Conservation (phyloP, 345 rosid genomes). For the Citrus maxima region DNA sequence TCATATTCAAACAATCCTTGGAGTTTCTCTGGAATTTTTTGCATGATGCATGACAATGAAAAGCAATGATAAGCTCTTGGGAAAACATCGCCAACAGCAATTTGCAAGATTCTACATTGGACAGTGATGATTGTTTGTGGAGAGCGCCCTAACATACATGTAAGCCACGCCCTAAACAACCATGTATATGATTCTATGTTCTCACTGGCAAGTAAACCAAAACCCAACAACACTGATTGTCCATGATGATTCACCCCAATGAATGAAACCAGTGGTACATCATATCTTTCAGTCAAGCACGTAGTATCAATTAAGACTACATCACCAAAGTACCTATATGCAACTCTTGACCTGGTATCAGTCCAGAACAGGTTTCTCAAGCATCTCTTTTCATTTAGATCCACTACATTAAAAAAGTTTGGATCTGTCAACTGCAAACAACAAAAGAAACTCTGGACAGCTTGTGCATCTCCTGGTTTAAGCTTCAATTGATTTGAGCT, state of each 20-base stretch:
- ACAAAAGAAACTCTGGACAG: constrained; percentile 41
- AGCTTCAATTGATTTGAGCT: constrained; percentile 38
- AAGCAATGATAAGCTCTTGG: constrained; percentile 53
- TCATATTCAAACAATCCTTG: constrained; percentile 32
- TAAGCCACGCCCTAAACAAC: constrained; percentile 62
- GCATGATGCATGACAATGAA: constrained; percentile 30
- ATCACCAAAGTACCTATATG: constrained; percentile 20
- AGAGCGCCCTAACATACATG: constrained; percentile 50
- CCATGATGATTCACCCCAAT: constrained; percentile 59
- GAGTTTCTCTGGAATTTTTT: constrained; percentile 35
- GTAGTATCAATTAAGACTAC: constrained; percentile 43
- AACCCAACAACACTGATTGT: constrained; percentile 44
- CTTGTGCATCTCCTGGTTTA: constrained; percentile 48
- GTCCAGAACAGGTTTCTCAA: constrained; percentile 4
- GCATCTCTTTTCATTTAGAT: constrained; percentile 21
- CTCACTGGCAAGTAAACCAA: constrained; percentile 47
- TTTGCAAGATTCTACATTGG: constrained; percentile 34
- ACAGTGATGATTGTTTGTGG: constrained; percentile 46
- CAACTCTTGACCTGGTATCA: not conserved
- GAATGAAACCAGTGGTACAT: constrained; percentile 43
- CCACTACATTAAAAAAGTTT: constrained; percentile 54
- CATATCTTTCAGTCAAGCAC: constrained; percentile 37
- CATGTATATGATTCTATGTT: constrained; percentile 45
- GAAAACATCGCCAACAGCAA: constrained; percentile 46
- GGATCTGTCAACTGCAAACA: constrained; percentile 46